Percentiles rank a stretch among this genome's conserved stretches.
phyloP scores from a whole-genome alignment of 352 stramenopile genomes.

The Peronospora farinosa region DNA sequence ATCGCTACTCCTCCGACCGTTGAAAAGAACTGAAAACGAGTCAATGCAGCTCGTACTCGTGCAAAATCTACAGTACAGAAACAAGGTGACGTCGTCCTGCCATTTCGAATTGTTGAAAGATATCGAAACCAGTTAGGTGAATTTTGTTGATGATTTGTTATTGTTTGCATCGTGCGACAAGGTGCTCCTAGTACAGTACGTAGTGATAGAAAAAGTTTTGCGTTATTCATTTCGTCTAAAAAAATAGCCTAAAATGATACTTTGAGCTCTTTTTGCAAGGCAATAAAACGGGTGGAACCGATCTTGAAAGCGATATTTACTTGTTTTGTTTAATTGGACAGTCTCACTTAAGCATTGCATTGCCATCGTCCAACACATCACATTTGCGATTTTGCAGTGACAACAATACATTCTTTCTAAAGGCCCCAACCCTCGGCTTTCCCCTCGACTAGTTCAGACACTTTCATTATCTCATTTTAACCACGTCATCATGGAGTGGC shows the following conservation, averaged over 20 bases:
- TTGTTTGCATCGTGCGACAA: too few species aligned
- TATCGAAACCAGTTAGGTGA: conserved; percentile 6
- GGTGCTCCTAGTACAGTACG: too few species aligned
- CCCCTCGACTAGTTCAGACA: background rate
- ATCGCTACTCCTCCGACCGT: conserved; percentile 77
- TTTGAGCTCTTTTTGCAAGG: conserved; percentile 23
- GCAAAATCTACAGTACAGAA: conserved; percentile 89
- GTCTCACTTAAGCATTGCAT: conserved; percentile 23
- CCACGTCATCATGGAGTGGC: conserved; percentile 44
- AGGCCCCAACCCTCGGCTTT: background rate
- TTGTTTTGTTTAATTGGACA: background rate
- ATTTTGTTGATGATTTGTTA: background rate
- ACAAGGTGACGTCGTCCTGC: conserved; percentile 47
- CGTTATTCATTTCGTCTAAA: background rate
- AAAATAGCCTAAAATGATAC: background rate
- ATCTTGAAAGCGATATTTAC: too few species aligned
- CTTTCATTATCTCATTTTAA: background rate
- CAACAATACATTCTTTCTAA: conserved; percentile 7
- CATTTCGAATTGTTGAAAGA: conserved; percentile 1
- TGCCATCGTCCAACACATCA: conserved; percentile 24
- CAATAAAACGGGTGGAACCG: conserved; percentile 24
- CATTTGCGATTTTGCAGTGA: conserved; percentile 23
- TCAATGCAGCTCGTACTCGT: conserved; percentile 71
- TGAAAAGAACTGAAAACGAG: conserved; percentile 75
- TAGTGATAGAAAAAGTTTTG: background rate